phyloP scores from a whole-genome alignment of 192 early-diverging fungal species.

The Rhizoclosmatium globosum region DNA sequence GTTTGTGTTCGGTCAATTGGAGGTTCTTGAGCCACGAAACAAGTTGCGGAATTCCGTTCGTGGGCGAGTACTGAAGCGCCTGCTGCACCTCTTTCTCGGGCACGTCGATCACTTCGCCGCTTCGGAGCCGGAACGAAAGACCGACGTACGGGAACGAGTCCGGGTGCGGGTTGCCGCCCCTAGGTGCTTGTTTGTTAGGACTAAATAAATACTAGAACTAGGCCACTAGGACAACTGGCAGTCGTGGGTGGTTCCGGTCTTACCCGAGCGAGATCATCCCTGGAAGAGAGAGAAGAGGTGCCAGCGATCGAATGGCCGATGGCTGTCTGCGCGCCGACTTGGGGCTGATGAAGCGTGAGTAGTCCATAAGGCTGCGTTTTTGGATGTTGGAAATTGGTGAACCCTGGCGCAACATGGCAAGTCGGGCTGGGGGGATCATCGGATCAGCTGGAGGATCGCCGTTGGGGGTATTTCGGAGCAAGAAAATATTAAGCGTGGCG shows the following conservation, averaged over 20 bases:
- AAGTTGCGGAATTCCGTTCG: slow-evolving; percentile 59
- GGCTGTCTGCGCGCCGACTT: slow-evolving; percentile 49
- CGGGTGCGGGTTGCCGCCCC: slow-evolving; percentile 61
- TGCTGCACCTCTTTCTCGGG: slow-evolving; percentile 41
- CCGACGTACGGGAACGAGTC: slow-evolving; percentile 59
- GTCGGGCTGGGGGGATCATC: too few species aligned
- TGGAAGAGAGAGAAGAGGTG: slow-evolving; percentile 35
- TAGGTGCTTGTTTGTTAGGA: too few species aligned
- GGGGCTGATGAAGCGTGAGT: slow-evolving; percentile 48
- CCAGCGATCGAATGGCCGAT: slow-evolving; percentile 58
- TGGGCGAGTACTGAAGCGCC: slow-evolving; percentile 61
- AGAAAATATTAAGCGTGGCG: too few species aligned
- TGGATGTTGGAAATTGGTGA: slow-evolving; percentile 9
- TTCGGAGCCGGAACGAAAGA: slow-evolving; percentile 51
- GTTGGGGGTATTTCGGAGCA: too few species aligned
- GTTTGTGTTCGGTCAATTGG: slow-evolving; percentile 54
- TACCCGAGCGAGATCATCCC: slow-evolving; percentile 49
- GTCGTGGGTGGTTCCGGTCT: neutral
- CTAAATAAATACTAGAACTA: too few species aligned
- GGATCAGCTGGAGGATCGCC: too few species aligned
- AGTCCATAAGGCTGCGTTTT: slow-evolving; percentile 39
- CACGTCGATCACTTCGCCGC: slow-evolving; percentile 51
- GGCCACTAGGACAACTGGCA: neutral
- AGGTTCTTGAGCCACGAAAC: slow-evolving; percentile 56
- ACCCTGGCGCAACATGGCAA: too few species aligned